A percentile compares a stretch with the other conserved stretches of the same genome.
phyloP scores from a whole-genome alignment of 2,329 filamentous ascomycete genomes.

The Metarhizium guizhouense region DNA sequence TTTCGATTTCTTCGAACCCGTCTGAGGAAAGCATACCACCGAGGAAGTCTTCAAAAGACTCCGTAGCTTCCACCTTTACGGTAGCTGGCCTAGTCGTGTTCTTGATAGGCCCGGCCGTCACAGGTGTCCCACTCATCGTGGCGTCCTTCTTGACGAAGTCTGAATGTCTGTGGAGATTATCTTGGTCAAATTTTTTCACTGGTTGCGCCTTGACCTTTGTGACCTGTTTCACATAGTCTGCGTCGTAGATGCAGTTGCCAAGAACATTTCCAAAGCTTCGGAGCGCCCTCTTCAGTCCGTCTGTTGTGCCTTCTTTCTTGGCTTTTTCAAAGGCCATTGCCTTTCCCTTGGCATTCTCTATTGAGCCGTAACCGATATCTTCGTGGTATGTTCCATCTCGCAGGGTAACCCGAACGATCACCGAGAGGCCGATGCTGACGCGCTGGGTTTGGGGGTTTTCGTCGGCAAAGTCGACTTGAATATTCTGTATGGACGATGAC shows the following conservation, averaged over 20 bases:
- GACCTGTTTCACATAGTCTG: conserved; percentile 85
- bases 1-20: conserved; percentile 26
- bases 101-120: conserved; percentile 1
- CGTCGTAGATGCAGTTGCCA: conserved; percentile 98
- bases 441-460: conserved; percentile 70
- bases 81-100: conserved; percentile 4
- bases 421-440: conserved; percentile 77
- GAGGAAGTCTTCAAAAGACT: conserved; percentile 44
- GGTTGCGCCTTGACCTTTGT: conserved; percentile 77
- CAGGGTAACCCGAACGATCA: conserved; percentile 83
- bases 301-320: conserved; percentile 95
- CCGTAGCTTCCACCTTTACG: conserved; percentile 23
- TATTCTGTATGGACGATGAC: conserved; percentile 91
- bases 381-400: conserved; percentile 95
- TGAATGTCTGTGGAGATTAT: conserved; percentile 71
- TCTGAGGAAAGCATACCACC: conserved; percentile 35
- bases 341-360: conserved; percentile 93
- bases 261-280: conserved; percentile 92
- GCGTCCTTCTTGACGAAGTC: conserved; percentile 60
- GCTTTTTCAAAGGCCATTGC: conserved; percentile 96
- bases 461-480: conserved; percentile 92
- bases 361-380: conserved; percentile 93
- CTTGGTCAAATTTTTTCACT: conserved; percentile 62
- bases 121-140: conserved; percentile 13
- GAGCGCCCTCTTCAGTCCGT: conserved; percentile 81